Percentiles rank a stretch among this genome's conserved stretches.
These are phyloP conservation scores for Letharia lupina DNA, from an alignment of 495 filamentous ascomycete species.

Conservation along the genomic window DNA sequence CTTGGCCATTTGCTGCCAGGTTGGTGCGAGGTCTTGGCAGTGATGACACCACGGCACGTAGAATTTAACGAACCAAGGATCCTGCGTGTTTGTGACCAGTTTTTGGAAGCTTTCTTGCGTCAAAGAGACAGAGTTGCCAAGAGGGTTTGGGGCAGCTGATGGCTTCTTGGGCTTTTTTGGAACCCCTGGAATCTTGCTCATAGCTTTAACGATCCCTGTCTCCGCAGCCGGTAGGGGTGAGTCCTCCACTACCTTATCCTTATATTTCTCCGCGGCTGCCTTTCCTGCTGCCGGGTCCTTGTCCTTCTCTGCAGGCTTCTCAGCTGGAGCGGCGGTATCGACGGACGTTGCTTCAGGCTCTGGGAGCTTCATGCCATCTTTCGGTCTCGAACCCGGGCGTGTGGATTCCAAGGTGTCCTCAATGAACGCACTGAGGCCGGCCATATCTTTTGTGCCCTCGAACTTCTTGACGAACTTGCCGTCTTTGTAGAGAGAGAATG, in stretches of 20 bases:
- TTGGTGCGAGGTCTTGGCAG: slow-evolving; percentile 84
- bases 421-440: slow-evolving; percentile 54
- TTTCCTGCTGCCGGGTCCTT: slow-evolving; percentile 39
- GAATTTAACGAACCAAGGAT: slow-evolving; percentile 98
- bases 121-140: slow-evolving; percentile 65
- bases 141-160: slow-evolving; percentile 54
- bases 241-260: slow-evolving; percentile 25
- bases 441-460: slow-evolving; percentile 53
- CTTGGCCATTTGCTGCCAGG: slow-evolving; percentile 81
- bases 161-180: slow-evolving; percentile 39
- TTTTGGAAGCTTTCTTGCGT: slow-evolving; percentile 81
- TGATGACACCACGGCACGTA: slow-evolving; percentile 96
- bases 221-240: slow-evolving; percentile 20
- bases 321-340: slow-evolving; percentile 35
- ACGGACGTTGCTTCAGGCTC: slow-evolving; percentile 47
- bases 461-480: slow-evolving; percentile 56
- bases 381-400: slow-evolving; percentile 68
- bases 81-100: slow-evolving; percentile 73
- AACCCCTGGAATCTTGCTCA: slow-evolving; percentile 17
- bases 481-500: slow-evolving; percentile 73
- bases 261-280: slow-evolving; percentile 40
- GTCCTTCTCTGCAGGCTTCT: slow-evolving; percentile 40
- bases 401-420: slow-evolving; percentile 71
- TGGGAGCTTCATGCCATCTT: slow-evolving; percentile 52
- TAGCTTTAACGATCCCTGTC: slow-evolving; percentile 25